Evolutionary conservation across 208 protist genomes (phyloP).

Genomic region (Perkinsela sp.): DNA sequence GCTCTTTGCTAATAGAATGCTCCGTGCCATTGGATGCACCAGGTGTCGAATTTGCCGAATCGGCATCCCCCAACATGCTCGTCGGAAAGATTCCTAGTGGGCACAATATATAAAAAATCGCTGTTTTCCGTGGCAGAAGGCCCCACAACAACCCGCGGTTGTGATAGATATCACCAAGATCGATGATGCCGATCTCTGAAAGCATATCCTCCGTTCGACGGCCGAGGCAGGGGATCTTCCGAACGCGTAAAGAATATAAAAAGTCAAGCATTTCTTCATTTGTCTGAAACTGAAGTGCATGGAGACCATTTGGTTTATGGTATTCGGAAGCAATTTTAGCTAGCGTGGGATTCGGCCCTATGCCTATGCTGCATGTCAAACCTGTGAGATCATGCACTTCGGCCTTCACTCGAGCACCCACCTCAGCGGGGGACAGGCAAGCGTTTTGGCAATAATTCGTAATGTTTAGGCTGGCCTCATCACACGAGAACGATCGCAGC

Average conservation of each 20-base stretch:
- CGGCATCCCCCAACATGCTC: not conserved
- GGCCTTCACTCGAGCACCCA: conserved; percentile 9
- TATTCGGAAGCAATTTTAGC: conserved; percentile 68
- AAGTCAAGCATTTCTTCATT: conserved; percentile 2
- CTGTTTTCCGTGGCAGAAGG: not conserved
- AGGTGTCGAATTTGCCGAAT: not conserved
- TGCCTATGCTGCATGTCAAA: conserved; percentile 50
- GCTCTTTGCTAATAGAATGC: conserved; percentile 1
- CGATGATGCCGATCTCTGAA: conserved; percentile 25
- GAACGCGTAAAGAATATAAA: conserved; percentile 1
- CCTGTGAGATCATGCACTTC: conserved; percentile 32
- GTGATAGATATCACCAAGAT: conserved; percentile 19
- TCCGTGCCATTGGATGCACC: not conserved
- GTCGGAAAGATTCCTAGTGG: not conserved
- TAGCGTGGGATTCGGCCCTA: conserved; percentile 41
- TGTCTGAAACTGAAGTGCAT: conserved; percentile 4
- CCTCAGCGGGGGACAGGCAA: conserved; percentile 1
- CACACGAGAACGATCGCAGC: conserved; percentile 2
- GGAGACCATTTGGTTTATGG: conserved; percentile 79
- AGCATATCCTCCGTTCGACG: conserved; percentile 38
- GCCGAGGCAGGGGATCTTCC: conserved; percentile 12
- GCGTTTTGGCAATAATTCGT: not conserved
- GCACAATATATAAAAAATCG: not conserved
- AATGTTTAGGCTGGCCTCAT: conserved; percentile 1
- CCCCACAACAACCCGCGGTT: not conserved